These are phyloP conservation scores for Westerdykella sp. DNA, from an alignment of 2,329 filamentous ascomycete species.

Conservation along the genomic window DNA sequence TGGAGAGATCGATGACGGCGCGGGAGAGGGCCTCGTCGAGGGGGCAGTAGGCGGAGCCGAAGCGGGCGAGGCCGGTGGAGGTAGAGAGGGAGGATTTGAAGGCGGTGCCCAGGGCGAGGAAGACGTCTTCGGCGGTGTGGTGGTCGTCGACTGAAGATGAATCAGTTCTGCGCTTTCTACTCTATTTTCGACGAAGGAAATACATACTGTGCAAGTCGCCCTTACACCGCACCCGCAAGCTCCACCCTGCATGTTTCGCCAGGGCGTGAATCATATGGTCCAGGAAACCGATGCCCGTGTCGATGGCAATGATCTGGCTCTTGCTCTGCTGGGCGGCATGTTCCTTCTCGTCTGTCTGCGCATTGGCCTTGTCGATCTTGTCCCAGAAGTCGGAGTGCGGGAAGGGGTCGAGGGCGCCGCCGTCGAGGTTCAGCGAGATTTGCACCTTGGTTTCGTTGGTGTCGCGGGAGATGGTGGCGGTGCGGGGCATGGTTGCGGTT, in stretches of 20 bases:
- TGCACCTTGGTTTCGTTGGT: constrained; percentile 99
- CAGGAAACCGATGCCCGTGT: constrained; percentile 93
- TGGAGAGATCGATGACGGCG: constrained; percentile 90
- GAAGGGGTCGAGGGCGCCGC: constrained; percentile 60
- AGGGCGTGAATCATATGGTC: constrained; percentile 98
- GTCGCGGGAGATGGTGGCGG: constrained; percentile 73
- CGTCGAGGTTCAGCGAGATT: constrained; percentile 86
- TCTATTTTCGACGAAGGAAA: too few species aligned
- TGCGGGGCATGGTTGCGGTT: constrained; percentile 48
- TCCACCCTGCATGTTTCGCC: constrained; percentile 94
- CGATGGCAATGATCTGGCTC: constrained; percentile 77
- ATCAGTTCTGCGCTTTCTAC: not conserved
- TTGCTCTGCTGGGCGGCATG: constrained; percentile 82
- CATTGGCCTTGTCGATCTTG: constrained; percentile 43
- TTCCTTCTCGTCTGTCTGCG: constrained; percentile 41
- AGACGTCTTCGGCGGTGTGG: constrained; percentile 94
- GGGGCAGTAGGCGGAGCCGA: constrained; percentile 85
- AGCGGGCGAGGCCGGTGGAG: constrained; percentile 76
- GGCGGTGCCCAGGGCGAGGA: constrained; percentile 79
- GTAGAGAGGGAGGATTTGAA: constrained; percentile 75
- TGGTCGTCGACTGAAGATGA: constrained; percentile 80
- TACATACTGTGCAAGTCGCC: constrained; percentile 84
- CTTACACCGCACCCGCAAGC: constrained; percentile 71
- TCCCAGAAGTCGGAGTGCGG: constrained; percentile 30
- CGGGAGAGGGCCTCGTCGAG: constrained; percentile 92